Conservation (phyloP, 2,329 filamentous ascomycete genomes). For the Chaetomiaceae sp. region DNA sequence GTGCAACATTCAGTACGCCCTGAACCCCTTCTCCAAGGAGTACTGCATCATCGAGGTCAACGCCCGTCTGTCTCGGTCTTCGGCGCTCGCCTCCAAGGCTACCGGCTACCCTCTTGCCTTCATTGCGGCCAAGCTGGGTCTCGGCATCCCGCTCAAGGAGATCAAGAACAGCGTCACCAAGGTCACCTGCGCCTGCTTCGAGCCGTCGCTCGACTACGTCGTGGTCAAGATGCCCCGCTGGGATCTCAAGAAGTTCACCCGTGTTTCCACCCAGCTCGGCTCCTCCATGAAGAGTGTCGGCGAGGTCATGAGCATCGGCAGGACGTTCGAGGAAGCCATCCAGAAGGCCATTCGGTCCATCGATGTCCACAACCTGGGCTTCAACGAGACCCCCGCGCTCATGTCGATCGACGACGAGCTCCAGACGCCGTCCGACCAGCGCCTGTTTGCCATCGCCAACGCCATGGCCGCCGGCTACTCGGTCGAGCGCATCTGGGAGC, state of each 20-base stretch:
- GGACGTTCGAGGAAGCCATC: slow-evolving; percentile 96
- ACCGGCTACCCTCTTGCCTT: slow-evolving; percentile 97
- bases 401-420: slow-evolving; percentile 96
- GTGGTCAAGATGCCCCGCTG: slow-evolving; percentile 98
- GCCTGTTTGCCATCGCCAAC: slow-evolving; percentile 94
- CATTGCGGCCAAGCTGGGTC: slow-evolving; percentile 91
- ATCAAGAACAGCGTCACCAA: slow-evolving; percentile 96
- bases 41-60: slow-evolving; percentile 99
- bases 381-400: slow-evolving; percentile 83
- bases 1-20: slow-evolving; percentile 97
- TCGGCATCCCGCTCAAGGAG: slow-evolving; percentile 91
- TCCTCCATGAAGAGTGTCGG: slow-evolving; percentile 99
- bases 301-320: slow-evolving; percentile 96
- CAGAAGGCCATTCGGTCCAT: slow-evolving; percentile 96
- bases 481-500: slow-evolving; percentile 95
- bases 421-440: slow-evolving; percentile 95
- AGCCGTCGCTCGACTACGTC: slow-evolving; percentile 95
- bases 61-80: slow-evolving; percentile 94
- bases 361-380: slow-evolving; percentile 92
- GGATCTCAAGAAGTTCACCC: slow-evolving; percentile 98
- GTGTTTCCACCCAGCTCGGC: slow-evolving; percentile 90
- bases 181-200: slow-evolving; percentile 94
- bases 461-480: slow-evolving; percentile 93
- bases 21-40: slow-evolving; percentile 91
- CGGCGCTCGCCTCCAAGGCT: slow-evolving; percentile 93